Base-by-base conservation (phyloP, 2,329 filamentous ascomycete species). In the Colletotrichum viniferum region DNA sequence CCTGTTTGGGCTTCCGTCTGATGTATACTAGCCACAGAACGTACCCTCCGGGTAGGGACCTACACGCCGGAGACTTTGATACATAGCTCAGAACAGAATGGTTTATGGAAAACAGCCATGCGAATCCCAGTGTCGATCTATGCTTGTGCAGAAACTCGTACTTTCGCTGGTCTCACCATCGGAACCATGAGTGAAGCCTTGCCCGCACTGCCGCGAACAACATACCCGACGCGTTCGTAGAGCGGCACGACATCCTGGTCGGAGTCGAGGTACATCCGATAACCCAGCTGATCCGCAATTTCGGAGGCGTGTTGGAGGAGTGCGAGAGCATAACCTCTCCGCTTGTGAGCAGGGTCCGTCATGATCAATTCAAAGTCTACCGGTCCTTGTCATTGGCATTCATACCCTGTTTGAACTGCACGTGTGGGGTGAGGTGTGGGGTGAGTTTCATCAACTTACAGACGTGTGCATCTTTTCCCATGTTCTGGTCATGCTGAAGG, bases 361-460 rank as follows among this genome's bases (percentile, higher is more conserved):
- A 78, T 71, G 26, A 78, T 63, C 12, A 78, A 36, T 32, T 79
- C 77, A 21, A 78, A 62, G 38, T 78, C 78, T 78, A 10, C 18
- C 18, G 7, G 18, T 26, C n/a, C n/a, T 52, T 34, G n/a, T n/a
- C 13, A n/a, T 66, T 24, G 48, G 43, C 43, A 21, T 12, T 21
- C n/a, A 7, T 7, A 52, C 43, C 43, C 43, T 52, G 10, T 52
- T 13, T 52, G 43, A 24, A 52, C 12, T 21, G n/a, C 10, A 38
- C 1, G 4, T 36, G 28, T 24, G 21, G 36, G 4, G 8, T 26
- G 18, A n/a, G 16, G 1, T 36, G 36, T n/a, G 18, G 28, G 4
- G 6, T 26, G 18, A n/a, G 16, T 13, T 14, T 30, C 13, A 26
- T 10, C n/a, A n/a, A 76, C 77, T 10, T 73, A 78, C 78, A 78